Base-by-base conservation (phyloP, 2,329 filamentous ascomycete species). In the Akanthomyces dipterigenus region DNA sequence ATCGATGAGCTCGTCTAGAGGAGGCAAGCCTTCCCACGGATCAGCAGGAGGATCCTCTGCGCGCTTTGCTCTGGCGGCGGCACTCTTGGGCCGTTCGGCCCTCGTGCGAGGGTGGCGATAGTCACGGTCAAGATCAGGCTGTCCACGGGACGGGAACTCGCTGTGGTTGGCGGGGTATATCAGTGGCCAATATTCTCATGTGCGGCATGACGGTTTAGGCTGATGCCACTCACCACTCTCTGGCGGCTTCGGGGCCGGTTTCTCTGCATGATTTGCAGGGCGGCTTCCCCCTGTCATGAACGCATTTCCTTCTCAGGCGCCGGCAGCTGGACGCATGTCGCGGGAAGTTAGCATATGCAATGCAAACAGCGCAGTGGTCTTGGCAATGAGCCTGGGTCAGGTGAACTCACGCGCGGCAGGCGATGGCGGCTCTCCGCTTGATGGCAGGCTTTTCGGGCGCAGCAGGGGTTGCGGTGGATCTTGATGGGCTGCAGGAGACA, bases 271-370 rank as follows among this genome's bases (percentile, higher is more conserved):
- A 73, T 61, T 80, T 78, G 64, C 82, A 85, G 18, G 81, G 81
- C 28, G 80, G 73, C 24, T 71, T 70, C 4, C 72, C 75, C 55
- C 76, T 79, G 9, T 81, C 78, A 65, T 83, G 80, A 20, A 80
- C 67, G 65, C 82, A 84, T 71, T 83, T 84, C 68, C 79, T 82
- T 63, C 82, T 78, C 75, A 83, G 80, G 38, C 80, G 79, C 38
- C 82, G 81, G 64, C 82, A 84, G 73, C 80, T 82, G 34, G 22
- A 57, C 18, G 61, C 36, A 42, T 18, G 58, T 50, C 40, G 22
- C 46, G 45, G 34, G 42, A 20, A 31, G 31, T 56, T 46, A 56
- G 54, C 40, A 34, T 7, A 24, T n/a, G n/a, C 55, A 40, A 20
- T 22, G 14, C 16, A 26, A 14, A 60, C 18, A 38, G 7, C 55